phyloP scores from a whole-genome alignment of 2,329 filamentous ascomycete genomes.

The Claviceps quebecensis region DNA sequence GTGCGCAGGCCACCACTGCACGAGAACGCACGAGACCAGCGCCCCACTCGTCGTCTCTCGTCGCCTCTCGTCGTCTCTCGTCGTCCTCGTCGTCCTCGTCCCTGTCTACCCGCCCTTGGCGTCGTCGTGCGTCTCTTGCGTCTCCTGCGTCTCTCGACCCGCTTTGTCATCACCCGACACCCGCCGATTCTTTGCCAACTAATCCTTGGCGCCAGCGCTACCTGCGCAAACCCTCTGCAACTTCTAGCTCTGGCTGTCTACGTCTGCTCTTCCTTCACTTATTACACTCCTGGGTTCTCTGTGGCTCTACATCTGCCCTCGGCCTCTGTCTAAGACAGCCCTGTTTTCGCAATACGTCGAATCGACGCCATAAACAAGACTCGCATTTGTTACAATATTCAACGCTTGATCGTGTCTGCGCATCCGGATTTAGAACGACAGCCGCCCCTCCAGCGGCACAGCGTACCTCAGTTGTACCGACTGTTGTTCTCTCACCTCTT shows the following conservation, averaged over 20 bases:
- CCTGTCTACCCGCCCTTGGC: not conserved
- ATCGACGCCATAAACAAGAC: not conserved
- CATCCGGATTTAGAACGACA: not conserved
- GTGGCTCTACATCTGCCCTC: not conserved
- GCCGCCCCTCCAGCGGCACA: not conserved
- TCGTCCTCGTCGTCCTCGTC: not conserved
- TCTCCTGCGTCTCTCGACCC: not conserved
- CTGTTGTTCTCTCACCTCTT: not conserved
- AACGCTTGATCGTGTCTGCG: not conserved
- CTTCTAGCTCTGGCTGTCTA: not conserved
- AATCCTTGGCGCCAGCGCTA: not conserved
- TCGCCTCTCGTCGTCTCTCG: not conserved
- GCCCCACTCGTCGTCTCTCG: not conserved
- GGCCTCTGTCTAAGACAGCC: not conserved
- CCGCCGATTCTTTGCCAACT: not conserved
- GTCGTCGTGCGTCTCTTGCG: not conserved
- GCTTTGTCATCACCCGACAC: constrained; percentile 5
- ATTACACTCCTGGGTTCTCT: not conserved
- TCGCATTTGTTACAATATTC: not conserved
- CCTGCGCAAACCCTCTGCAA: not conserved
- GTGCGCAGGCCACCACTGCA: not conserved
- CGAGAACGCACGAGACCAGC: not conserved
- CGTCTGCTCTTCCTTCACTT: not conserved
- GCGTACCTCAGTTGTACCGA: constrained; percentile 1
- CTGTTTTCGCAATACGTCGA: not conserved